A percentile compares a stretch with the other conserved stretches of the same genome.
phyloP scores from a whole-genome alignment of 331 rosid species.

The Malus hybrid region DNA sequence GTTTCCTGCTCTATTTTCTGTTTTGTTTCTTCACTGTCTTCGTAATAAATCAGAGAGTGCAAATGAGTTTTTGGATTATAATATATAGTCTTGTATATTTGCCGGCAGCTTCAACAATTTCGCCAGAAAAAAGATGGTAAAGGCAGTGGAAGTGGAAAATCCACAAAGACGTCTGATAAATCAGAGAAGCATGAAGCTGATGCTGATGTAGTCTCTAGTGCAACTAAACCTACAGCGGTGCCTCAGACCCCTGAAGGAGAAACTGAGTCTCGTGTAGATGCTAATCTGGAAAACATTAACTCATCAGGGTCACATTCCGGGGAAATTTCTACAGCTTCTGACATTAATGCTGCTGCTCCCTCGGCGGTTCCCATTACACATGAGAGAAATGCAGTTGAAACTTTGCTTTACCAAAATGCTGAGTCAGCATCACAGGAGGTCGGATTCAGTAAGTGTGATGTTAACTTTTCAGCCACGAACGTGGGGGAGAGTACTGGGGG shows the following conservation, averaged over 20 bases:
- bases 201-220: conserved; percentile 36
- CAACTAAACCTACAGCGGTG: conserved; percentile 16
- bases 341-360: conserved; percentile 25
- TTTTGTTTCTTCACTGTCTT: not conserved
- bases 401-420: conserved; percentile 20
- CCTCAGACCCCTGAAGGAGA: conserved; percentile 39
- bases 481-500: conserved; percentile 21
- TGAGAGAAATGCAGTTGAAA: conserved; percentile 15
- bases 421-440: conserved; percentile 26
- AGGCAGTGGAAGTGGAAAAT: conserved; percentile 69
- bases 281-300: conserved; percentile 18
- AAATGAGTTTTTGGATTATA: conserved; percentile 9
- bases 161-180: conserved; percentile 50
- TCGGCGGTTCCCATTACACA: conserved; percentile 7
- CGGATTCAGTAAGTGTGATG: conserved; percentile 26
- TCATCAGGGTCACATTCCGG: conserved; percentile 33
- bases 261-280: conserved; percentile 26
- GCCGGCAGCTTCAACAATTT: conserved; percentile 74
- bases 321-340: conserved; percentile 26
- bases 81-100: conserved; percentile 13
- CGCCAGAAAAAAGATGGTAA: conserved; percentile 85
- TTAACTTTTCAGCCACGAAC: conserved; percentile 17
- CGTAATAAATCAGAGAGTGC: not conserved
- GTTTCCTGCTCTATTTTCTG: not conserved
- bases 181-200: conserved; percentile 48